A percentile compares a stretch with the other conserved stretches of the same genome.
Evolutionary conservation across 2,329 filamentous ascomycete genomes (phyloP).

Genomic region (Bipolaris cookei): DNA sequence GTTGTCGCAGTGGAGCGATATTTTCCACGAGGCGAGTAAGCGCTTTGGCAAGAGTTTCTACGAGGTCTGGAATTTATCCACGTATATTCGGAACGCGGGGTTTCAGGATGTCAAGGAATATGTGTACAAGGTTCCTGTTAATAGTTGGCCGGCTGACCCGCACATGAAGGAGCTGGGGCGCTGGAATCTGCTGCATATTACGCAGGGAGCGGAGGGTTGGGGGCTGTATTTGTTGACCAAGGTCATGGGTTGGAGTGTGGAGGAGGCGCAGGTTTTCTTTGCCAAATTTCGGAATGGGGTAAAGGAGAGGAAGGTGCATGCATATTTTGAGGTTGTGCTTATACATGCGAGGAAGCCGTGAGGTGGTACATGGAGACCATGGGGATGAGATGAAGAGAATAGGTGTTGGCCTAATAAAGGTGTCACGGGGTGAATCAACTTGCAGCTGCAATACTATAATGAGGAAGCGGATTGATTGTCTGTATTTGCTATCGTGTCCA

Average conservation of each 20-base stretch:
- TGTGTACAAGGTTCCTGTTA: conserved; percentile 40
- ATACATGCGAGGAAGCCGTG: conserved; percentile 24
- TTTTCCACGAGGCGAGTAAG: conserved; percentile 34
- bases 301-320: conserved; percentile 41
- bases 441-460: too few species aligned
- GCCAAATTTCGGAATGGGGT: conserved; percentile 41
- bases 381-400: too few species aligned
- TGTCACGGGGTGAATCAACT: too few species aligned
- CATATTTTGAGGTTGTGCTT: conserved; percentile 37
- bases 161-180: conserved; percentile 43
- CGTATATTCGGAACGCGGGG: conserved; percentile 33
- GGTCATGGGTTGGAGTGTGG: conserved; percentile 45
- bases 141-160: conserved; percentile 37
- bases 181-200: conserved; percentile 42
- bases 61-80: conserved; percentile 35
- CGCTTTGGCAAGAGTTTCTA: conserved; percentile 35
- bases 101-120: conserved; percentile 37
- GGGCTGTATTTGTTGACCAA: conserved; percentile 36
- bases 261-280: conserved; percentile 55
- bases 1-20: conserved; percentile 31
- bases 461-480: too few species aligned
- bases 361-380: not conserved
- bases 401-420: too few species aligned
- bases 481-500: too few species aligned
- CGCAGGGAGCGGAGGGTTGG: conserved; percentile 39